Evolutionary conservation across 1,139 yeast species (phyloP), one percentile per base, ranked within the genome.

Genomic region (Saccharomycopsis phalli): DNA sequence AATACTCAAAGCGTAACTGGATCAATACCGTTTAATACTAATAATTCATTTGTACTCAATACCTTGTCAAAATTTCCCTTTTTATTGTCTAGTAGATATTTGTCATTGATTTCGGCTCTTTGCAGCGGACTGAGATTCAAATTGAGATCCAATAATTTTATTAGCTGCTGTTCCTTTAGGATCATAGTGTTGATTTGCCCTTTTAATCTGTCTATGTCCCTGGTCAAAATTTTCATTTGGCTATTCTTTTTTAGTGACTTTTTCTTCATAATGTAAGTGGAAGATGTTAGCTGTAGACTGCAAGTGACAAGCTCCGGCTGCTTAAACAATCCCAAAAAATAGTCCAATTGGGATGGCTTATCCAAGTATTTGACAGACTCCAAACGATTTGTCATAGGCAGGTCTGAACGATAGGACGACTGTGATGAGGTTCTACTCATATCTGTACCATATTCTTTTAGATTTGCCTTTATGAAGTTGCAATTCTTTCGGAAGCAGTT

Each of bases 401-500:
- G 18, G 11, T 16, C 23, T 4, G 30, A 21, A 21, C 19, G n/a
- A 6, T 32, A 6, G 8, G 33, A 35, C 14, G 21, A 18, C 19
- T 6, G 13, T n/a, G 31, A 34, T 8, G 21, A 18, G 4, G 31
- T 11, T 8, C 33, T 8, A 30, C 33, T 30, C 33, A 30, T 30
- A 30, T 8, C 5, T 11, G 22, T 18, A 18, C 32, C 18, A 4
- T 5, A 11, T 14, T n/a, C n/a, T n/a, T n/a, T n/a, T n/a, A n/a
- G n/a, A n/a, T n/a, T n/a, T 33, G 13, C 13, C 28, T 42, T 43
- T 13, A 45, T 16, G 18, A 20, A 42, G 29, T 45, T 40, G 13
- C 37, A 17, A 23, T 37, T 37, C 23, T 45, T 45, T 36, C 43
- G 40, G 26, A 45, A 43, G 33, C 48, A 45, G 28, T 41, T 43